Base-by-base conservation (phyloP, 768 basidiomycete species). In the Asterophora lycoperdoides region DNA sequence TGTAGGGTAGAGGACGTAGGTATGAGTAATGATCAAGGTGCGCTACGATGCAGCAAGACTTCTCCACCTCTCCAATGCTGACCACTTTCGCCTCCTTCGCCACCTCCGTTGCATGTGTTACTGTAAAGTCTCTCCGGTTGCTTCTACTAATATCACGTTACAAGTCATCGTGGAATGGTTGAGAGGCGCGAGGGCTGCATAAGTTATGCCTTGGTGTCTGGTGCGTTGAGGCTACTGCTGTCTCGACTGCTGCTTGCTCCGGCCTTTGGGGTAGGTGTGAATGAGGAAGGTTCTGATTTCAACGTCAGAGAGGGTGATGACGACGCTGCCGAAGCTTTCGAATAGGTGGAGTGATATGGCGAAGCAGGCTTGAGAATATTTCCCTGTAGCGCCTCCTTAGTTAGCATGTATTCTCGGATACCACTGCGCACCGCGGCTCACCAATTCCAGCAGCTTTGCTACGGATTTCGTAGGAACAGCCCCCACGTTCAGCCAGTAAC, bases 401-500 rank as follows among this genome's bases (percentile, higher is more conserved):
- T 57, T 33, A 52, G 38, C 23, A 9, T 13, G 33, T n/a, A 13
- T 19, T 14, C n/a, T n/a, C 20, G 11, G 34, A 42, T 8, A 8
- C 28, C 28, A 41, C 8, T 20, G 11, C 23, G 4, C 26, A n/a
- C n/a, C 7, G n/a, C 13, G 15, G 75, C 87, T 60, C 59, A 93
- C 95, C 75, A 84, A 71, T 62, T 87, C 83, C 60, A 98, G 67
- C 55, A 97, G 60, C 58, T 76, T 83, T 34, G 85, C 79, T 4
- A 89, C 90, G 5, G 85, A 75, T 60, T 84, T 83, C 38, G 81
- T 86, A 1, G 95, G 95, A 51, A 78, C 65, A 29, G 95, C 95
- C 0, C 93, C 94, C 14, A 86, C 80, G 29, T 76, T 76, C 33
- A 97, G 66, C 95, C 95, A 98, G 61, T 89, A 92, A 50, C 77